These are phyloP conservation scores for Skeletonema menzelii DNA, from an alignment of 108 stramenopile species.

Conservation along the genomic window DNA sequence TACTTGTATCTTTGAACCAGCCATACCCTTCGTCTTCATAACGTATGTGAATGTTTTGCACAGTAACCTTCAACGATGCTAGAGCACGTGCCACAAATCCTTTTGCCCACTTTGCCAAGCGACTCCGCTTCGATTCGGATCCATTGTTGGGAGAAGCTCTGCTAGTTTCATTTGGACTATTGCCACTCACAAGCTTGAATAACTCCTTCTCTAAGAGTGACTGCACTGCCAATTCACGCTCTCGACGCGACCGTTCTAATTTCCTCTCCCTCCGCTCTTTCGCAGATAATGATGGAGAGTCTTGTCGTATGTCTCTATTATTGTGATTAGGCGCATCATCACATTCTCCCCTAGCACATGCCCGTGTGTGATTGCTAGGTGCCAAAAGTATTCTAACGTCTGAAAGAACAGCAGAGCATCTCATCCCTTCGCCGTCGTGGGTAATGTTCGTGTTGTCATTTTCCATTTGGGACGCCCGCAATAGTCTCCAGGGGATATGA, in stretches of 20 bases:
- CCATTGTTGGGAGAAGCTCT: not conserved
- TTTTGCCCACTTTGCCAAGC: constrained; percentile 5
- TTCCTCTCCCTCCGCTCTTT: constrained; percentile 7
- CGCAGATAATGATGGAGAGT: not conserved
- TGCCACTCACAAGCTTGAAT: constrained; percentile 17
- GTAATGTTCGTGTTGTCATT: not conserved
- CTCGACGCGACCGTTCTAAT: not conserved
- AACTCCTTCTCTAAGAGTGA: constrained; percentile 21
- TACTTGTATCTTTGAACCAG: constrained; percentile 46
- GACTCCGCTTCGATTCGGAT: constrained; percentile 1
- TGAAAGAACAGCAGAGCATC: constrained; percentile 59
- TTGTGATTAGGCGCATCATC: not conserved
- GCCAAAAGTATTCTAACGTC: constrained; percentile 74
- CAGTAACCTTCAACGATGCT: constrained; percentile 59
- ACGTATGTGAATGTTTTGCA: constrained; percentile 72
- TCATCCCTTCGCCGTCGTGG: not conserved
- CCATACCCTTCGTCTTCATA: constrained; percentile 78
- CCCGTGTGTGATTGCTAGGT: constrained; percentile 34
- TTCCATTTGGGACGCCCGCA: constrained; percentile 13
- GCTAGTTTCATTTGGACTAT: not conserved
- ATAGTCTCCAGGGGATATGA: constrained; percentile 61
- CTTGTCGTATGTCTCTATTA: not conserved
- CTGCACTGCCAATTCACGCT: constrained; percentile 22
- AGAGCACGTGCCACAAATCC: constrained; percentile 44
- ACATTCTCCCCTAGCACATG: not conserved